Base-by-base conservation (phyloP, 345 rosid genomes). In the Pistacia integerrima region DNA sequence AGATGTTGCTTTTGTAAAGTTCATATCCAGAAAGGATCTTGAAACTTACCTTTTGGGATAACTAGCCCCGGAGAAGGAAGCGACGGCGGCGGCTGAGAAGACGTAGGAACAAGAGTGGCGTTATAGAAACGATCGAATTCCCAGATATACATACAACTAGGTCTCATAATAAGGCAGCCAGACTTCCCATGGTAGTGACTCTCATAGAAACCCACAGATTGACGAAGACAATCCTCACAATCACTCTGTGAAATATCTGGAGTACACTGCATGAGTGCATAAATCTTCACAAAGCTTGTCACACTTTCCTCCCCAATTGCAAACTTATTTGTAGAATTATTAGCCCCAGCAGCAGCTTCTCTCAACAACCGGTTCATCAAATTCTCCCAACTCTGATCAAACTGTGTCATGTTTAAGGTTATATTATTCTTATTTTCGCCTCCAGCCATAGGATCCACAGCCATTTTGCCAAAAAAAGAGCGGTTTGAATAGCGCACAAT, bases 221-320 rank as follows among this genome's bases (percentile, higher is more conserved):
- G 36, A 64, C 18, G n/a, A 3, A 91, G 59, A 64, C 93, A 89
- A 52, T 3, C 0, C 1, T 18, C 48, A 18, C 91, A 89, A 55
- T 82, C 84, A 38, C 22, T 36, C 11, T 54, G 55, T 0, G 89
- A 82, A 14, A 88, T 5, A 72, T 91, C 95, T 8, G 90, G 88
- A 8, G 87, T 82, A 72, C 95, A 91, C 56, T 87, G 90, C 84
- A 80, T 78, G 64, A 89, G 6, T 25, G 80, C 78, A 55, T 82
- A 86, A 18, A 84, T 78, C 11, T 69, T 88, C 8, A 62, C 5
- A 12, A 3, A 44, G 11, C 38, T 30, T 10, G 78, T 61, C 16
- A 78, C 7, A 22, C 44, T 49, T 1, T 82, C 75, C 73, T 81
- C 70, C 16, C 85, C 86, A n/a, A 80, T 79, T 4, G 76, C 85